These are phyloP conservation scores for Kregervanrija fluxuum DNA, from an alignment of 805 yeast genomes.

Conservation along the genomic window DNA sequence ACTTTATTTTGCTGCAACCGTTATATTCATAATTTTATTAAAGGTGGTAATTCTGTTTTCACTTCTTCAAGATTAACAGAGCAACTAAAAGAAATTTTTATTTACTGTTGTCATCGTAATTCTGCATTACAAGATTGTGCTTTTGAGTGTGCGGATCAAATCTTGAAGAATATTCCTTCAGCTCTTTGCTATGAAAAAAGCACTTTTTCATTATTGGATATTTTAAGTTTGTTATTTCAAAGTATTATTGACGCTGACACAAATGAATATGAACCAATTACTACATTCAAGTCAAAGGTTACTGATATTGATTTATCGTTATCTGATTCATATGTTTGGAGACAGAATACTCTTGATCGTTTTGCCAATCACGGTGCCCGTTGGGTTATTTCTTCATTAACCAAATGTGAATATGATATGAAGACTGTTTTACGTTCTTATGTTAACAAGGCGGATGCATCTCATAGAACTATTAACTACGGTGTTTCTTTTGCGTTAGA, in stretches of 20 bases:
- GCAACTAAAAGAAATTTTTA: slow-evolving; percentile 63
- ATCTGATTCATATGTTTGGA: slow-evolving; percentile 72
- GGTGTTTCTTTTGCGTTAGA: slow-evolving; percentile 91
- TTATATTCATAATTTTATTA: slow-evolving; percentile 44
- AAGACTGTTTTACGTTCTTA: slow-evolving; percentile 76
- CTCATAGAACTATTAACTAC: slow-evolving; percentile 40
- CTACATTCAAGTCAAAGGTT: slow-evolving; percentile 41
- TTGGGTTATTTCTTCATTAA: slow-evolving; percentile 61
- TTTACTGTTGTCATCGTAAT: slow-evolving; percentile 72
- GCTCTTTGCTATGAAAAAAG: slow-evolving; percentile 68
- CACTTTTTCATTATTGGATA: slow-evolving; percentile 73
- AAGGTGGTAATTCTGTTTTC: slow-evolving; percentile 49
- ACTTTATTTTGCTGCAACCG: slow-evolving; percentile 52
- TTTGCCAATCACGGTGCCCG: slow-evolving; percentile 50
- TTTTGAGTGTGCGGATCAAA: slow-evolving; percentile 61
- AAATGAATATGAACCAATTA: slow-evolving; percentile 80
- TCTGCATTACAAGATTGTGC: slow-evolving; percentile 73
- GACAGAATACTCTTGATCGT: slow-evolving; percentile 56
- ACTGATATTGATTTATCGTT: slow-evolving; percentile 48
- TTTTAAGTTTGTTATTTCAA: slow-evolving; percentile 68
- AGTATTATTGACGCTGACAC: slow-evolving; percentile 79
- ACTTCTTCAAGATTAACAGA: slow-evolving; percentile 52
- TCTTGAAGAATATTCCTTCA: slow-evolving; percentile 65
- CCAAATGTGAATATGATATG: slow-evolving; percentile 61
- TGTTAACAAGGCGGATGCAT: slow-evolving; percentile 36